These are phyloP conservation scores for Gleditsia sinensis DNA, from an alignment of 306 rosid species.

Conservation along the genomic window DNA sequence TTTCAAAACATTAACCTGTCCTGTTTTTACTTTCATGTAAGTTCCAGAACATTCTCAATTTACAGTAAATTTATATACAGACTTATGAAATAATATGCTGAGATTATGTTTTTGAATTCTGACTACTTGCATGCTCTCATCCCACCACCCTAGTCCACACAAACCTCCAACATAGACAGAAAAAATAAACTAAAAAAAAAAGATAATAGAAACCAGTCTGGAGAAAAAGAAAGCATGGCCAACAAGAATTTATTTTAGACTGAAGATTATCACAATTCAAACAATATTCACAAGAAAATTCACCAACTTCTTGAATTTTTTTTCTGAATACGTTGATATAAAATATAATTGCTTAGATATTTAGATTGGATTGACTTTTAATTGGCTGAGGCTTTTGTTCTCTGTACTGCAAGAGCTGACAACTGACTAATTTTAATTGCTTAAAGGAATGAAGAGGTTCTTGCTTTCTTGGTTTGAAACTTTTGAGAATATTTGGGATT, in stretches of 20 bases:
- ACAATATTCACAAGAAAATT: conserved; percentile 16
- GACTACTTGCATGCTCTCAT: background rate
- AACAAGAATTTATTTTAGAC: background rate
- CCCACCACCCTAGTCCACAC: too few relatives aligned
- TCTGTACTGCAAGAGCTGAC: background rate
- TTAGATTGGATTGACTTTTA: background rate
- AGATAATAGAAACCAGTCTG: background rate
- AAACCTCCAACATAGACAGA: background rate
- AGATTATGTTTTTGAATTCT: background rate
- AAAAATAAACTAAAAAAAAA: too few relatives aligned
- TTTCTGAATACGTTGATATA: background rate
- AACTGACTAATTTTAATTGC: background rate
- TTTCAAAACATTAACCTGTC: too few relatives aligned
- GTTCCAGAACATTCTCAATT: background rate
- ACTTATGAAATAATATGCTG: background rate
- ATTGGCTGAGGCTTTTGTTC: background rate
- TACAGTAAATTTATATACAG: background rate
- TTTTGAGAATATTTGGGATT: too few relatives aligned
- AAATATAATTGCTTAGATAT: background rate
- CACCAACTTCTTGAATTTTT: background rate
- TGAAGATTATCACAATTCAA: background rate
- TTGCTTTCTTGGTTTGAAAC: background rate
- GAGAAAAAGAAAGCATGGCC: background rate
- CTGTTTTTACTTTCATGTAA: background rate
- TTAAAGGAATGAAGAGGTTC: background rate